Base-by-base conservation (phyloP, 306 rosid species). In the Malus asiatica region DNA sequence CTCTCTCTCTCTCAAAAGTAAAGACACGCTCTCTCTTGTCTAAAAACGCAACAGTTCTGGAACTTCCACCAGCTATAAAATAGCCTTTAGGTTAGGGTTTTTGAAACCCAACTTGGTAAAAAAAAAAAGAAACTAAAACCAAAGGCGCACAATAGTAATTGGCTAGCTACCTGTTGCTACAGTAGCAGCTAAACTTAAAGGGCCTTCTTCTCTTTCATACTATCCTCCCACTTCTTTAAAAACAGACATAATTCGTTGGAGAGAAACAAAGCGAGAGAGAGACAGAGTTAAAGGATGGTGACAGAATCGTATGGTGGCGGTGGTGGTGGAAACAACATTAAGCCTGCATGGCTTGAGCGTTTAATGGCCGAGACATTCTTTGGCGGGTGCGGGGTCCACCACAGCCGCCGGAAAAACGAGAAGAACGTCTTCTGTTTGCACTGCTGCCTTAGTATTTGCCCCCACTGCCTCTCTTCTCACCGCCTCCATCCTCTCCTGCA, bases 321-420 rank as follows among this genome's bases (percentile, higher is more conserved):
- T 13, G n/a, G 2, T 5, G n/a, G 80, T 76, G 86, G 27, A 73
- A 61, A 51, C 35, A 63, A 30, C 77, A 83, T 67, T 86, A 88
- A 86, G 63, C 97, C 98, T 89, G 98, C 98, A 89, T 93, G 98
- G 98, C 89, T 93, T 44, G 86, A 89, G 77, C 86, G 88, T 19
- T 65, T 93, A 53, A 91, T 93, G 89, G 90, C 70, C 23, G 92
- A 90, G 88, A 89, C 97, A 83, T 93, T 93, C 98, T 93, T 93
- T 88, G 88, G 93, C 65, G 92, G 71, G 19, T 93, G 98, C 89
- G 96, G 89, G 90, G 89, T 80, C 96, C 98, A 93, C 84, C 62
- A 76, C 35, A 79, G 78, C 84, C 90, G 88, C 77, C 83, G 97
- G 92, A 93, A 93, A 93, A 93, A 89, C 93, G 97, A 93, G 87